phyloP scores from a whole-genome alignment of 2,329 filamentous ascomycete species.

The Alternaria brassicicola region DNA sequence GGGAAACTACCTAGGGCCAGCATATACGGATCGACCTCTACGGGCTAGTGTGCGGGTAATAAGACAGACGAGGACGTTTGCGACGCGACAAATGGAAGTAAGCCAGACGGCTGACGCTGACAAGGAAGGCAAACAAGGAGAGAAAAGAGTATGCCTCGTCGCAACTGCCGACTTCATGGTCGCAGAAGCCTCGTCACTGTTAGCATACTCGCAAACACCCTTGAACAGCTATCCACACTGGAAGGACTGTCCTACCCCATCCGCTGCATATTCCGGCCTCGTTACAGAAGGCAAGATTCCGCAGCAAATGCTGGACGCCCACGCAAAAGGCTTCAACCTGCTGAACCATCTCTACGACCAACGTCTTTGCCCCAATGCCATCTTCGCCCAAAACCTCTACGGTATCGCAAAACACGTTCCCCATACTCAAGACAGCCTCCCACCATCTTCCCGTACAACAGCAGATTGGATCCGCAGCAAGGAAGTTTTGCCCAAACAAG shows the following conservation, averaged over 20 bases:
- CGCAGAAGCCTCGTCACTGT: constrained; percentile 42
- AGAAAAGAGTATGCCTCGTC: constrained; percentile 51
- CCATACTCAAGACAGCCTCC: constrained; percentile 49
- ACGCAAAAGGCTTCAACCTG: constrained; percentile 39
- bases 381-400: constrained; percentile 53
- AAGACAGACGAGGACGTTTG: constrained; percentile 57
- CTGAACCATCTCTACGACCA: constrained; percentile 45
- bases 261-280: neutral
- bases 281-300: constrained; percentile 22
- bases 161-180: constrained; percentile 57
- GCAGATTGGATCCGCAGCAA: constrained; percentile 53
- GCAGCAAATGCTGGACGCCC: constrained; percentile 23
- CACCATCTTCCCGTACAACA: constrained; percentile 38
- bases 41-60: constrained; percentile 46
- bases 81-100: constrained; percentile 56
- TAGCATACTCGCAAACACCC: constrained; percentile 52
- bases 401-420: constrained; percentile 47
- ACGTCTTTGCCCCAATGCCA: constrained; percentile 48
- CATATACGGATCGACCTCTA: constrained; percentile 50
- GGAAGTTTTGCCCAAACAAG: constrained; percentile 19
- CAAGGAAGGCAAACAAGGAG: constrained; percentile 38
- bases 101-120: constrained; percentile 41
- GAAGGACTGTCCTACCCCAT: constrained; percentile 10
- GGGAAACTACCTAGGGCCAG: constrained; percentile 57
- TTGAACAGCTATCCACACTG: constrained; percentile 36